Evolutionary conservation across 164 flowering plant species (phyloP), one percentile per base, ranked within the genome.

Genomic region (Nymphaea colorata): DNA sequence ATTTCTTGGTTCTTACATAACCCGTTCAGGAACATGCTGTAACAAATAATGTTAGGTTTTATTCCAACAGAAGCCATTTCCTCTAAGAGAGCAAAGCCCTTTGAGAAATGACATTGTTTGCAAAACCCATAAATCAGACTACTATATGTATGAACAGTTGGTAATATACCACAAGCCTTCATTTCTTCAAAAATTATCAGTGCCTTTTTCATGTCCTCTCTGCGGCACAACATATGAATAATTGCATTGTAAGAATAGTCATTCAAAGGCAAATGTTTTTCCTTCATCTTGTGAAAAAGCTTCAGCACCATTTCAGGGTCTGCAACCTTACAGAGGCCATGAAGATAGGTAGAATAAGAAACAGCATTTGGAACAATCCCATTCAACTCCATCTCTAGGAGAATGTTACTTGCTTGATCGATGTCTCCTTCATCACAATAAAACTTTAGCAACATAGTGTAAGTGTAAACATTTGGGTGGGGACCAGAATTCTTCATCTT

Each of bases 71-170:
- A 57, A 42, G 43, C 61, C 90, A 88, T 88, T 71, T 82, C 88
- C 68, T 81, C 68, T 4, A 83, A 67, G 62, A 87, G 65, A 63
- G 44, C 4, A 5, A 76, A 36, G 70, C 79, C 85, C 67, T 73
- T 73, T 25, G 70, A 67, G 61, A 78, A 47, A 68, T 84, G 69
- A 14, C 84, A 88, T 11, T 44, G 66, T 77, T 76, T 83, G 79
- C 90, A 84, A 59, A 84, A 84, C 42, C 82, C 83, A 71, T 84
- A 78, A 76, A 87, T 76, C 64, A 88, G 68, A 67, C 84, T 83
- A 74, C 81, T 82, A 59, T 83, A 88, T 76, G 85, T 88, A 73
- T 80, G 77, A 69, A 76, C 76, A 84, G 84, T 84, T 8, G 89
- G 85, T 2, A 64, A 18, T 61, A 83, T 67, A 59, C 83, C 82